phyloP scores from a whole-genome alignment of 164 flowering plant genomes.

The Stephania yunnanensis region DNA sequence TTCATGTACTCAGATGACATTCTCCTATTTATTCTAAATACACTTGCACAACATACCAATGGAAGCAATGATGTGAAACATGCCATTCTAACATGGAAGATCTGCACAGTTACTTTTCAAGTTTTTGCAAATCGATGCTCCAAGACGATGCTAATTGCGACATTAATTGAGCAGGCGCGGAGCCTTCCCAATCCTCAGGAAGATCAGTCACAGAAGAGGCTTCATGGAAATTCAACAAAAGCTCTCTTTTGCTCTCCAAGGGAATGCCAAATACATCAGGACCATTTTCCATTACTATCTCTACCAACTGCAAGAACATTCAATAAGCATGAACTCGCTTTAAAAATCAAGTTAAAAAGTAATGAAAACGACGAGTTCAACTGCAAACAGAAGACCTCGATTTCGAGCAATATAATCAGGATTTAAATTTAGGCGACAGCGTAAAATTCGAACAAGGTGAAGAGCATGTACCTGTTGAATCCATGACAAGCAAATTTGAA shows the following conservation, averaged over 20 bases:
- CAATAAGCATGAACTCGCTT: not conserved
- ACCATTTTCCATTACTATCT: slow-evolving; percentile 62
- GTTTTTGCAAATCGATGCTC: slow-evolving; percentile 64
- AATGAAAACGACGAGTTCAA: not conserved
- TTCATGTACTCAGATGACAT: not conserved
- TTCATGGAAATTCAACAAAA: slow-evolving; percentile 63
- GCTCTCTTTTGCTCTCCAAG: slow-evolving; percentile 62
- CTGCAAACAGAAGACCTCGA: not conserved
- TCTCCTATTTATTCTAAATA: not conserved
- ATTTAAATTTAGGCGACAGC: no score
- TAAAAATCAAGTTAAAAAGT: not conserved
- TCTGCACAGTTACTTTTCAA: slow-evolving; percentile 31
- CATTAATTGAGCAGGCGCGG: slow-evolving; percentile 65
- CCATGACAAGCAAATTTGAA: slow-evolving; percentile 77
- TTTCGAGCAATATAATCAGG: no score
- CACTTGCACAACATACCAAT: not conserved
- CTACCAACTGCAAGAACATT: slow-evolving; percentile 48
- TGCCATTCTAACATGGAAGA: not conserved
- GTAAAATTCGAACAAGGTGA: not conserved
- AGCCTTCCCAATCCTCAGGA: slow-evolving; percentile 90
- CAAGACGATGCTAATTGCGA: slow-evolving; percentile 84
- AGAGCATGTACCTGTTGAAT: slow-evolving; percentile 65
- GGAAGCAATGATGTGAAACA: no score
- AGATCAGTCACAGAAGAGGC: slow-evolving; percentile 54
- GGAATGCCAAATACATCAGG: slow-evolving; percentile 53